Percentiles rank a stretch among this genome's conserved stretches.
Evolutionary conservation across 441 rosid genomes (phyloP).

Genomic region (Aquilaria agallochum): DNA sequence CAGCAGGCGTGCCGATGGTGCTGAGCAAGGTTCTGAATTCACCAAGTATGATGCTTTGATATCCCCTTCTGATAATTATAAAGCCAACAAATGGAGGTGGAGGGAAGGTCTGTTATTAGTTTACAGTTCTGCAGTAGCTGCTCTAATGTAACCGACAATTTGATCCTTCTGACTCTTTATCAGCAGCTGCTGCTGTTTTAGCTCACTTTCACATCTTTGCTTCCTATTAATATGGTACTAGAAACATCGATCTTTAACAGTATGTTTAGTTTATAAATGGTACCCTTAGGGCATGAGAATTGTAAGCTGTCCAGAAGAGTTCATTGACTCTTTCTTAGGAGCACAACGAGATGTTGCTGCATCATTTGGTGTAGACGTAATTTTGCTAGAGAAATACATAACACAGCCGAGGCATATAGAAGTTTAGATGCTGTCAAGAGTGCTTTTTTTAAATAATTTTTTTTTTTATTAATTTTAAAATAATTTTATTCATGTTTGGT

Average conservation of each 20-base stretch:
- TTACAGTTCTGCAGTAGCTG: neutral
- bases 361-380: conserved; percentile 83
- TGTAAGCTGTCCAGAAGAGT: conserved; percentile 59
- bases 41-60: conserved; percentile 94
- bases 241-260: too few species aligned
- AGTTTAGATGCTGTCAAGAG: conserved; percentile 71
- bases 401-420: conserved; percentile 92
- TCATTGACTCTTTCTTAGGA: conserved; percentile 78
- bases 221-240: neutral
- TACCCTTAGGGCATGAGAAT: conserved; percentile 89
- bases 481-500: neutral
- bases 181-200: neutral
- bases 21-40: conserved; percentile 72
- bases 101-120: conserved; percentile 61
- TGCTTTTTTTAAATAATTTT: neutral
- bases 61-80: conserved; percentile 58
- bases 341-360: conserved; percentile 98
- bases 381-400: conserved; percentile 92
- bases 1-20: conserved; percentile 93
- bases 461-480: neutral
- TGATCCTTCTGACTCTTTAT: too few species aligned
- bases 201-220: neutral
- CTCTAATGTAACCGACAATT: neutral
- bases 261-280: neutral
- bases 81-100: conserved; percentile 98